These are phyloP conservation scores for Panicum hallii DNA, from an alignment of 202 grass and related monocot species.

Conservation along the genomic window DNA sequence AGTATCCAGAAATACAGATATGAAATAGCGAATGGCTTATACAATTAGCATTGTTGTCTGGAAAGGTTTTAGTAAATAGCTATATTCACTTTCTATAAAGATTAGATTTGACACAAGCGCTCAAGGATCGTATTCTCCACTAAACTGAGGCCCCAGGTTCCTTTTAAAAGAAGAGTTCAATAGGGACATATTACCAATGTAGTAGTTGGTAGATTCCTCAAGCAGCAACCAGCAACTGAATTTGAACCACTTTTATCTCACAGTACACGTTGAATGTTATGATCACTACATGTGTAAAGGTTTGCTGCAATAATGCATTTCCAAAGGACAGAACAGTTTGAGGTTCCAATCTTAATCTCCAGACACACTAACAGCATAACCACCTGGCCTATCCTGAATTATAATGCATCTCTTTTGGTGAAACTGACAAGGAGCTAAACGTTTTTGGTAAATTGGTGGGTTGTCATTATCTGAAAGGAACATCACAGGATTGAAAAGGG, in stretches of 20 bases:
- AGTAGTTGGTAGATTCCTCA: conserved; percentile 7
- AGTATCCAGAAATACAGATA: not conserved
- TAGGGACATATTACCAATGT: conserved; percentile 14
- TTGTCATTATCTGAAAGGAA: conserved; percentile 39
- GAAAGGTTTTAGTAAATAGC: conserved; percentile 38
- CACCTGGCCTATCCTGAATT: not conserved
- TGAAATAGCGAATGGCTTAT: not conserved
- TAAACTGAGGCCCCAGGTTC: conserved; percentile 15
- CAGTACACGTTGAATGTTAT: not conserved
- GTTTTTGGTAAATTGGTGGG: not conserved
- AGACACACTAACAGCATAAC: not conserved
- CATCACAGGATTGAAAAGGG: conserved; percentile 6
- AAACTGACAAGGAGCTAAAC: conserved; percentile 26
- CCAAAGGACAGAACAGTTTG: not conserved
- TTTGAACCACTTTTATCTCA: not conserved
- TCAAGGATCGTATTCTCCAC: conserved; percentile 41
- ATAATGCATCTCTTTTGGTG: conserved; percentile 13
- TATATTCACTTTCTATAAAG: conserved; percentile 1
- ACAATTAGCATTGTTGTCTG: conserved; percentile 8
- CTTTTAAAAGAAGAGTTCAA: not conserved
- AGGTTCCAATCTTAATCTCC: not conserved
- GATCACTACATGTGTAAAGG: not conserved
- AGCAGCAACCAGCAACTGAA: conserved; percentile 2
- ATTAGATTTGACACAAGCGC: conserved; percentile 24
- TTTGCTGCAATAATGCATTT: not conserved